phyloP scores from a whole-genome alignment of 306 rosid species.

The Begonia peltatifolia region DNA sequence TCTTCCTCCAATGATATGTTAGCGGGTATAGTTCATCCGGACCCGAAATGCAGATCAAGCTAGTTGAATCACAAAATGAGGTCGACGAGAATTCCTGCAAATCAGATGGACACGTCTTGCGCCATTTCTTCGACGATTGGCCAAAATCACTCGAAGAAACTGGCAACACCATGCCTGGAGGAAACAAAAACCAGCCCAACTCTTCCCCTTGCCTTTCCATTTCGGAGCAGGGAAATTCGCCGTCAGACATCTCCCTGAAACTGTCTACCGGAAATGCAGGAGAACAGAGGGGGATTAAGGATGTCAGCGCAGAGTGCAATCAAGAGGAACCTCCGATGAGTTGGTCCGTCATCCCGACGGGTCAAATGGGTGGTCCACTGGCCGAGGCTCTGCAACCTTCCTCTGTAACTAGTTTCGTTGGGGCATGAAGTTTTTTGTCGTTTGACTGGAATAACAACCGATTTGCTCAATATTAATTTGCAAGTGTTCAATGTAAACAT shows the following conservation, averaged over 20 bases:
- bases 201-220: slow-evolving; percentile 58
- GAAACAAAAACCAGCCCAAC: slow-evolving; percentile 9
- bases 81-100: slow-evolving; percentile 26
- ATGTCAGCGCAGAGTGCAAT: slow-evolving; percentile 20
- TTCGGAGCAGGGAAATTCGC: slow-evolving; percentile 42
- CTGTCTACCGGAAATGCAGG: slow-evolving; percentile 54
- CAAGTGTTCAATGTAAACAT: too few relatives aligned
- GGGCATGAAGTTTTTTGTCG: slow-evolving; percentile 20
- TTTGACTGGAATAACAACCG: neutral
- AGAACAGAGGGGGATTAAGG: slow-evolving; percentile 13
- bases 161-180: slow-evolving; percentile 14
- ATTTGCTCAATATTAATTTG: too few relatives aligned
- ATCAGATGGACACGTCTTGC: slow-evolving; percentile 55
- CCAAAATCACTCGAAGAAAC: slow-evolving; percentile 55
- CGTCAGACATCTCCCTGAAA: slow-evolving; percentile 76
- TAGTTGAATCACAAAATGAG: slow-evolving; percentile 24
- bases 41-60: slow-evolving; percentile 28
- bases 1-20: neutral
- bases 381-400: slow-evolving; percentile 88
- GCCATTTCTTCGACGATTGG: slow-evolving; percentile 98
- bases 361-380: slow-evolving; percentile 92
- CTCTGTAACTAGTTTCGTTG: slow-evolving; percentile 40
- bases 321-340: slow-evolving; percentile 35
- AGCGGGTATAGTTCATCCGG: slow-evolving; percentile 19
- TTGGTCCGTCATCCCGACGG: slow-evolving; percentile 62